Conservation (phyloP, 176 grass and related monocot genomes). For the Aegilops umbellulata region DNA sequence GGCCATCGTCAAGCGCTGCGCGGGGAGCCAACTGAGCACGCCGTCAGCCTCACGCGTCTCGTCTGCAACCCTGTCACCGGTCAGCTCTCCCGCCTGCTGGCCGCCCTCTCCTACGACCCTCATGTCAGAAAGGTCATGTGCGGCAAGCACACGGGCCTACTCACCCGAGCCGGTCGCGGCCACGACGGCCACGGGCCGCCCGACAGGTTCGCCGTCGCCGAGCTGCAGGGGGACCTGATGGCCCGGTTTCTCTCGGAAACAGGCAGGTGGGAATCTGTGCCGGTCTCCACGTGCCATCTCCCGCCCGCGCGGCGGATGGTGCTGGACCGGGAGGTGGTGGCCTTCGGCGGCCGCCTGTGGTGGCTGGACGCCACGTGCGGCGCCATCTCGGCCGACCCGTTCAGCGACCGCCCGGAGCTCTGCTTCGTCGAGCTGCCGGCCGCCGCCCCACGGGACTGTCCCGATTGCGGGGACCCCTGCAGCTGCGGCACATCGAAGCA, state of each 20-base stretch:
- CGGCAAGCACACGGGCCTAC: background rate
- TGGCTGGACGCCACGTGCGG: background rate
- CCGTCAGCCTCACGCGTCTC: background rate
- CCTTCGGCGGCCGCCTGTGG: slow-evolving; percentile 5
- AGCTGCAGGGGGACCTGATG: background rate
- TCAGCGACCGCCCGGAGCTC: slow-evolving; percentile 13
- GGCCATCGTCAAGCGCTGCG: background rate
- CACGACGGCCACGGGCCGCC: background rate
- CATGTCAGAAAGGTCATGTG: background rate
- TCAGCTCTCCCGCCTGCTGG: background rate
- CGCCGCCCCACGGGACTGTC: background rate
- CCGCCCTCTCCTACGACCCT: background rate
- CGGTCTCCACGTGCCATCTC: background rate
- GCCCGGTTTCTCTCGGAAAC: slow-evolving; percentile 10
- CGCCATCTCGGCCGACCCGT: background rate
- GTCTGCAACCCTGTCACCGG: background rate
- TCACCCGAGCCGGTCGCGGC: background rate
- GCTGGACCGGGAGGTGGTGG: background rate
- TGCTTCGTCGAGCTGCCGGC: slow-evolving; percentile 7
- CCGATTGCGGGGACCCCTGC: background rate
- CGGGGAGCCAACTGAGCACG: background rate
- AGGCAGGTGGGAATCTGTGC: slow-evolving; percentile 11
- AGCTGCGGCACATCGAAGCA: background rate
- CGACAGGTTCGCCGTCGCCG: background rate
- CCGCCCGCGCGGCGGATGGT: background rate